Percentiles rank a stretch among this genome's conserved stretches.
Evolutionary conservation across 106 monocot genomes (phyloP).

Genomic region (Chionographis japonica): DNA sequence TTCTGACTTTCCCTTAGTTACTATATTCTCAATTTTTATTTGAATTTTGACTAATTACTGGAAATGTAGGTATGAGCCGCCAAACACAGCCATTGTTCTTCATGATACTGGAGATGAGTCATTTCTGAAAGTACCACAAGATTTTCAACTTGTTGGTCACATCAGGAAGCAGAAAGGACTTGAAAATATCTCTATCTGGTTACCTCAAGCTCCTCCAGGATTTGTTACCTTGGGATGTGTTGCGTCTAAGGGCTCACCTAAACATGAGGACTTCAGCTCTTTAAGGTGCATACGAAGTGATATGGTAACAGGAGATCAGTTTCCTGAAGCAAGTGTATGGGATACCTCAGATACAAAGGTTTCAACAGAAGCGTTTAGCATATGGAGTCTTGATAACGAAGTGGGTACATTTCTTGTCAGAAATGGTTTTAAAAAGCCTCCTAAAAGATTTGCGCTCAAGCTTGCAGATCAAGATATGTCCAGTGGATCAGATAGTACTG

Average conservation of each 20-base stretch:
- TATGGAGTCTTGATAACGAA: conserved; percentile 73
- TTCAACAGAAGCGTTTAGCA: conserved; percentile 64
- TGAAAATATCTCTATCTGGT: conserved; percentile 75
- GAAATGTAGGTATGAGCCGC: conserved; percentile 78
- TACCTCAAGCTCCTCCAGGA: conserved; percentile 88
- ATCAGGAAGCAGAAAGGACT: conserved; percentile 59
- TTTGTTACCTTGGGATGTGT: conserved; percentile 87
- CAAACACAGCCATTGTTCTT: conserved; percentile 68
- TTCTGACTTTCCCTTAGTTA: not conserved
- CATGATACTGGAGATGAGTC: conserved; percentile 61
- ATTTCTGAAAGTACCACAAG: conserved; percentile 57
- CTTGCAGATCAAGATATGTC: conserved; percentile 50
- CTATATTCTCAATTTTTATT: not conserved
- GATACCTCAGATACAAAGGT: conserved; percentile 57
- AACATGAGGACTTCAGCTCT: conserved; percentile 49
- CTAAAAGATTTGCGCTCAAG: conserved; percentile 83
- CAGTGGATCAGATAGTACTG: conserved; percentile 48
- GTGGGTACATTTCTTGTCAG: conserved; percentile 82
- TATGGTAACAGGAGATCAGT: conserved; percentile 74
- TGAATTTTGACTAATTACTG: conserved; percentile 1
- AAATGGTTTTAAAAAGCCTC: conserved; percentile 80
- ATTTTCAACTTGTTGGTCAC: conserved; percentile 69
- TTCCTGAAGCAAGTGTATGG: conserved; percentile 91
- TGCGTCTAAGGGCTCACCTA: conserved; percentile 71
- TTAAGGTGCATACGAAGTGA: conserved; percentile 93